Base-by-base conservation (phyloP, 148 eudicot genomes). In the Fagopyrum homotropicum region DNA sequence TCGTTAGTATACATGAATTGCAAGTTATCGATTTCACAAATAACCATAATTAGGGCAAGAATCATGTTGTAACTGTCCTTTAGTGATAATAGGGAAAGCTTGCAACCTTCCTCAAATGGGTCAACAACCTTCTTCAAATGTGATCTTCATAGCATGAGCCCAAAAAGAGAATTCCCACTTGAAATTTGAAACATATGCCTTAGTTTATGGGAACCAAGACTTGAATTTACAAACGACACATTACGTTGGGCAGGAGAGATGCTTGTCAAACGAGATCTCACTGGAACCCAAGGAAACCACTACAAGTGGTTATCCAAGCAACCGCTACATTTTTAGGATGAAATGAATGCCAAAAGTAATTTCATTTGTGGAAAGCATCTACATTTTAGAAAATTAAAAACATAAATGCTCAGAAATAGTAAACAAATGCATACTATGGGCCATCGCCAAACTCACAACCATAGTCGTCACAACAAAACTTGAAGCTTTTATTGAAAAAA, bases 241-340 rank as follows among this genome's bases (percentile, higher is more conserved):
- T 78, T 82, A 82, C 49, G 72, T 45, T 75, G 77, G 77, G 79
- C 50, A 35, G 55, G 46, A 71, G 47, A 43, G 56, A 68, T 12
- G 10, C 26, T 70, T 59, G 72, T 83, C 75, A 77, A 43, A 73
- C n/a, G 54, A 19, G 75, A 50, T 14, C 43, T 66, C 71, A 66
- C 45, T 40, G 47, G 71, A 78, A 80, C 60, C 79, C 81, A 70
- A 12, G 77, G 59, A 78, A 81, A 55, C 79, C 79, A 73, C 15
- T 75, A 59, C 40, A 66, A 40, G 17, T 72, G 84, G 69, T 84
- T 87, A 76, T 83, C 83, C 77, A 81, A 80, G 76, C 60, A 82
- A 68, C 77, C 86, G 83, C 94, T 88, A 73, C 73, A 76, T 19
- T 50, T 72, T 50, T 35, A 70, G 29, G 26, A 57, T 6, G 40